Evolutionary conservation across 2,329 filamentous ascomycete species (phyloP).

Genomic region (Didymella sp.): DNA sequence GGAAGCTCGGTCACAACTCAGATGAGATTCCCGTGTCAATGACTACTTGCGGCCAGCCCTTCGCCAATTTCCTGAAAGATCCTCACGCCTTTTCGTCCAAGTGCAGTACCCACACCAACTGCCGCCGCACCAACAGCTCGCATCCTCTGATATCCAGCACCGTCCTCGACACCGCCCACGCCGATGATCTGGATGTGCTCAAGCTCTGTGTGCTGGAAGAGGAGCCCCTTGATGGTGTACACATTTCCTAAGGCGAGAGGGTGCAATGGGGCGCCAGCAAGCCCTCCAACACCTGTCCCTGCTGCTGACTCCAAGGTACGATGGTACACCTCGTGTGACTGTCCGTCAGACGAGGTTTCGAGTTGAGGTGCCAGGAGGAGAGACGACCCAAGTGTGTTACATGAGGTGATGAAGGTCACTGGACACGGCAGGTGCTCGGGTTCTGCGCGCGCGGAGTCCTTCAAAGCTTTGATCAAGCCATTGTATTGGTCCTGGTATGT

Average conservation of each 20-base stretch:
- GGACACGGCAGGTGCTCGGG: conserved; percentile 41
- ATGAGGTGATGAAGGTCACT: conserved; percentile 74
- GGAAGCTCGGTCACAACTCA: not conserved
- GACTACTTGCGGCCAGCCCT: conserved; percentile 6
- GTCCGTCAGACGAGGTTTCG: conserved; percentile 15
- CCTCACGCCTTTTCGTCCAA: conserved; percentile 67
- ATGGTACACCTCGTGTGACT: conserved; percentile 26
- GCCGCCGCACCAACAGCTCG: conserved; percentile 68
- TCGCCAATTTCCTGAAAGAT: conserved; percentile 67
- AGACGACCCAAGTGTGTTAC: conserved; percentile 75
- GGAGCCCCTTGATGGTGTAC: conserved; percentile 65
- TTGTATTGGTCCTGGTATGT: conserved; percentile 72
- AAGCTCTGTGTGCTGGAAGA: conserved; percentile 61
- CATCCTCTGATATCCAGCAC: conserved; percentile 68
- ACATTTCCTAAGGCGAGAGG: conserved; percentile 79
- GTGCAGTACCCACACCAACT: conserved; percentile 70
- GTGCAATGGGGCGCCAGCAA: conserved; percentile 76
- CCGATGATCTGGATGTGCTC: conserved; percentile 70
- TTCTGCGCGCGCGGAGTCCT: conserved; percentile 33
- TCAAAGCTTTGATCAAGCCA: conserved; percentile 62
- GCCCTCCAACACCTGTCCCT: conserved; percentile 68
- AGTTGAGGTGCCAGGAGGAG: conserved; percentile 60
- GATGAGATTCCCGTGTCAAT: not conserved
- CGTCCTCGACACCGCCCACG: conserved; percentile 74
- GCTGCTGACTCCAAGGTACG: conserved; percentile 60